phyloP scores from a whole-genome alignment of 257 asterid species.

The Solanum chilense region DNA sequence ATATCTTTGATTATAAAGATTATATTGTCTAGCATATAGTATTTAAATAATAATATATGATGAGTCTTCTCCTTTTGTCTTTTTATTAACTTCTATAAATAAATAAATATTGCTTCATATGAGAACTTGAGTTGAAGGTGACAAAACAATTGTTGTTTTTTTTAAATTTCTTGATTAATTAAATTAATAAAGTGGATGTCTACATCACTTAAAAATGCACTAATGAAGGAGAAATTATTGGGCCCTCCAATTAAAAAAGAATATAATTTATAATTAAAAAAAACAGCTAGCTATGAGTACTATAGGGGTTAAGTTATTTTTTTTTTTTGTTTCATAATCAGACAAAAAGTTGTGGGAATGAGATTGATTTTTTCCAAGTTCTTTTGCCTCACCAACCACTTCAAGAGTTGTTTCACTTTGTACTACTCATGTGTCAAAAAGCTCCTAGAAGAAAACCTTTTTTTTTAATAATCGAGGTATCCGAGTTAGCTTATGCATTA shows the following conservation, averaged over 20 bases:
- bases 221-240: constrained; percentile 13
- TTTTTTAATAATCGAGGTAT: background rate
- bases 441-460: background rate
- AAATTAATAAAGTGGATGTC: constrained; percentile 3
- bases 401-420: background rate
- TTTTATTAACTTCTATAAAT: background rate
- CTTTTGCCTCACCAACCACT: constrained; percentile 22
- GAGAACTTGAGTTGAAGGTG: constrained; percentile 16
- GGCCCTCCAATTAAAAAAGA: background rate
- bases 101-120: background rate
- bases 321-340: background rate
- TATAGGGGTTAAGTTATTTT: background rate
- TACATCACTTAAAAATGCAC: constrained; percentile 14
- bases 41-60: background rate
- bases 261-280: background rate
- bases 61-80: background rate
- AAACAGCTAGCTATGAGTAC: constrained; percentile 8
- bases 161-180: background rate
- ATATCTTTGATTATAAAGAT: background rate
- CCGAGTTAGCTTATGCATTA: background rate
- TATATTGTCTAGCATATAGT: constrained; percentile 15
- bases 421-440: constrained; percentile 9
- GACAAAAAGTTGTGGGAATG: background rate
- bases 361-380: background rate
- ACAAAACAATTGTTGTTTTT: background rate